Evolutionary conservation across 2,329 filamentous ascomycete species (phyloP).

Genomic region (Magnaporthales sp.): DNA sequence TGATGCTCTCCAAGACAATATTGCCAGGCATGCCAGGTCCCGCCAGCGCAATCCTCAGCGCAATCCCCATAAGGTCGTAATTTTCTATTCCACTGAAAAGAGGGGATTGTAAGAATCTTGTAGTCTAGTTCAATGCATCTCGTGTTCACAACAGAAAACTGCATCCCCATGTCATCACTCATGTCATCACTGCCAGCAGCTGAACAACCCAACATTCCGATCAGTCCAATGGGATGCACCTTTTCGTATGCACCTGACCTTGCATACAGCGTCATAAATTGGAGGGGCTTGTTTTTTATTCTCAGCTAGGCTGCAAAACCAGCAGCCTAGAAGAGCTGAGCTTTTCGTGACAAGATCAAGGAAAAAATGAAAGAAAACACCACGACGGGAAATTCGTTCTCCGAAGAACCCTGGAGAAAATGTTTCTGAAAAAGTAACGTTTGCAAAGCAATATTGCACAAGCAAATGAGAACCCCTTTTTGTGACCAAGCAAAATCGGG

Average conservation of each 20-base stretch:
- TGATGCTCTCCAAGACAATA: not conserved
- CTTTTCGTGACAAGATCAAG: not conserved
- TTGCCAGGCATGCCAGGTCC: not conserved
- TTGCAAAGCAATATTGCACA: not conserved
- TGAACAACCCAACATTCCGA: not conserved
- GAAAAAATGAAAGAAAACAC: not conserved
- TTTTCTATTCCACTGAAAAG: not conserved
- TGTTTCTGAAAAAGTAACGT: not conserved
- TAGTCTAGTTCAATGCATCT: not conserved
- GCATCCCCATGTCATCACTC: not conserved
- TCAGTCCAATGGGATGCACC: not conserved
- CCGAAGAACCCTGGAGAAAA: not conserved
- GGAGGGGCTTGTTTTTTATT: not conserved
- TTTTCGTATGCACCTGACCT: not conserved
- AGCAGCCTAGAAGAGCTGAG: not conserved
- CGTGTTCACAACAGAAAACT: not conserved
- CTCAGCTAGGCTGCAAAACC: not conserved
- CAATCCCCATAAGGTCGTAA: no score
- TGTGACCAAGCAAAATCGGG: not conserved
- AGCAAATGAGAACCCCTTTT: not conserved
- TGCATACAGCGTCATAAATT: not conserved
- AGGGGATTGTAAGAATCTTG: not conserved
- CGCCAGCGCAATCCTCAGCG: not conserved
- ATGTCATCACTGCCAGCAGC: not conserved
- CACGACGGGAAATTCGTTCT: not conserved